Base-by-base conservation (phyloP, 495 filamentous ascomycete genomes). In the Peziza echinospora region DNA sequence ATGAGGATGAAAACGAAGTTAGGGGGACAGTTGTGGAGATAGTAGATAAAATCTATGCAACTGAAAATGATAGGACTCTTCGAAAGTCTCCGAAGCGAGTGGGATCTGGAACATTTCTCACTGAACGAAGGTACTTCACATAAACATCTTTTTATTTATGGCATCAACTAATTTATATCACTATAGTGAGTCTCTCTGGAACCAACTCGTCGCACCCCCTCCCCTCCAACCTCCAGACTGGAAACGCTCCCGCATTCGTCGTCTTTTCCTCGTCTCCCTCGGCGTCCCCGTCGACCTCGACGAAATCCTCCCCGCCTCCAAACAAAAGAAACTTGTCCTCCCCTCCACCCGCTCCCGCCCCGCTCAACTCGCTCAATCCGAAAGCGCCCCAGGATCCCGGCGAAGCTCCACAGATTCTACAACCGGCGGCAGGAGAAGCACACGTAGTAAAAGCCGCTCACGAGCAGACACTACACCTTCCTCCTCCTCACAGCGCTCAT, bases 251-350 rank as follows among this genome's bases (percentile, higher is more conserved):
- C 84, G 87, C 44, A 96, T 94, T 57, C 82, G 89, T 45, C 81
- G 89, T 8, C 73, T 96, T 30, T 99, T 99, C 63, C 75, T 99
- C 26, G 89, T 99, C 30, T 92, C 83, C 9, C 72, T 99, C 3
- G 89, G 89, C 13, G 89, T 99, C 1, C 89, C 89, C 5, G 79
- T 99, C 42, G 89, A 99, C 53, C 70, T 99, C 2, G 89, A 99
- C 62, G 89, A 96, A 65, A 94, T 96, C 49, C 72, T 96, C 17
- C 89, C 89, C 2, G 82, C 86, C 2, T 87, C 82, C 26, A 94
- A 93, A 63, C 91, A 96, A 59, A 96, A 96, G 70, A 93, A 96
- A 56, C 77, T 99, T 21, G 71, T 99, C 17, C 71, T 99, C 3
- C 91, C 89, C 5, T 89, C 82, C 2, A 76, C 89, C 44, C 73